These are phyloP conservation scores for Yamadazyma dushanensis DNA, from an alignment of 1,139 yeast species.

Conservation along the genomic window DNA sequence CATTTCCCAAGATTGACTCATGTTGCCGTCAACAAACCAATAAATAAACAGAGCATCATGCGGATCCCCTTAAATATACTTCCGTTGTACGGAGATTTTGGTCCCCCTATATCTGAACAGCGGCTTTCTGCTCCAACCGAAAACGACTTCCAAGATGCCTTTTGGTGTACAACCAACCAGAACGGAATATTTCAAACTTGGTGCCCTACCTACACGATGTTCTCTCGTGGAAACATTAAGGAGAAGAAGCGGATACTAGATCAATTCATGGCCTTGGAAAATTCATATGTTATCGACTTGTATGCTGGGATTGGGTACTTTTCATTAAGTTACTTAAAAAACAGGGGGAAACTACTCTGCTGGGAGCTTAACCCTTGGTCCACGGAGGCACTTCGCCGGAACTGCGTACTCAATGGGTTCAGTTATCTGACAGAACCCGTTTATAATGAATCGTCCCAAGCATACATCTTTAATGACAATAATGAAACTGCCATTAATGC, in stretches of 20 bases:
- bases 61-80: slow-evolving; percentile 60
- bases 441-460: slow-evolving; percentile 21
- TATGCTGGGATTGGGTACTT: slow-evolving; percentile 90
- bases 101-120: slow-evolving; percentile 34
- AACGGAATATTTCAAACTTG: slow-evolving; percentile 78
- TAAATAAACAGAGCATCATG: slow-evolving; percentile 54
- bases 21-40: slow-evolving; percentile 72
- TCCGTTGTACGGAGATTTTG: slow-evolving; percentile 69
- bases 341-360: slow-evolving; percentile 60
- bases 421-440: slow-evolving; percentile 20
- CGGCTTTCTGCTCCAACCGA: slow-evolving; percentile 38
- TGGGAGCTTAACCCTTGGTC: slow-evolving; percentile 93
- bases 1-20: slow-evolving; percentile 45
- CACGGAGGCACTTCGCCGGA: slow-evolving; percentile 64
- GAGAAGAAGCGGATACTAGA: slow-evolving; percentile 70
- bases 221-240: slow-evolving; percentile 83
- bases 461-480: slow-evolving; percentile 57
- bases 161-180: slow-evolving; percentile 74
- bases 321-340: slow-evolving; percentile 63
- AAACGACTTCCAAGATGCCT: slow-evolving; percentile 48
- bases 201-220: slow-evolving; percentile 89
- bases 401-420: slow-evolving; percentile 49
- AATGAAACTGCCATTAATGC: slow-evolving; percentile 53
- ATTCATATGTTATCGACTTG: slow-evolving; percentile 58
- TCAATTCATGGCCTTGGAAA: slow-evolving; percentile 31